Conservation (phyloP, 169 alveolate species). For the Theileria annulata region DNA sequence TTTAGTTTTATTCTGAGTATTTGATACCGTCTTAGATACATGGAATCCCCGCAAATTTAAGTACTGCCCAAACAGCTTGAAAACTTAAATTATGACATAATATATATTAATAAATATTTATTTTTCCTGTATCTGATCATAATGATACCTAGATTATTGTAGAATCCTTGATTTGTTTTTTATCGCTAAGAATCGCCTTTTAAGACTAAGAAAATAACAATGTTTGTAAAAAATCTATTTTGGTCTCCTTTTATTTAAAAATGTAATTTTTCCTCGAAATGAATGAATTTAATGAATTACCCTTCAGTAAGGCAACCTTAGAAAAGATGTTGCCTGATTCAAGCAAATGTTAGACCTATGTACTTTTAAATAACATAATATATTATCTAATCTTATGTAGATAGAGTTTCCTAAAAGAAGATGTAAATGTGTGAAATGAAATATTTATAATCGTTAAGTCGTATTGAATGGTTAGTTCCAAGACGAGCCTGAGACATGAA, state of each 20-base stretch:
- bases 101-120: not conserved
- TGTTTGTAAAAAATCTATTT: not conserved
- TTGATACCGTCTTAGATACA: not conserved
- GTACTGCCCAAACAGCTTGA: not conserved
- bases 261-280: not conserved
- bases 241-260: not conserved
- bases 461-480: not conserved
- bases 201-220: not conserved
- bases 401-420: not conserved
- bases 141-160: not conserved
- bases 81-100: not conserved
- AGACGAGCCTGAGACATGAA: not conserved
- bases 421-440: not conserved
- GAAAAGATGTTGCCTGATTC: not conserved
- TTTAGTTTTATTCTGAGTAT: not conserved
- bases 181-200: not conserved
- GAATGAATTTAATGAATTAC: not conserved
- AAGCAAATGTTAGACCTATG: not conserved
- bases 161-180: not conserved
- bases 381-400: not conserved
- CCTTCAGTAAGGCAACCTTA: not conserved
- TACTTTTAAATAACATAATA: not conserved
- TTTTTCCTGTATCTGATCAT: not conserved
- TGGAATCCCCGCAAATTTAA: slow-evolving; percentile 14
- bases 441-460: not conserved